phyloP scores from a whole-genome alignment of 2,329 filamentous ascomycete genomes.

The Alternaria sp. region DNA sequence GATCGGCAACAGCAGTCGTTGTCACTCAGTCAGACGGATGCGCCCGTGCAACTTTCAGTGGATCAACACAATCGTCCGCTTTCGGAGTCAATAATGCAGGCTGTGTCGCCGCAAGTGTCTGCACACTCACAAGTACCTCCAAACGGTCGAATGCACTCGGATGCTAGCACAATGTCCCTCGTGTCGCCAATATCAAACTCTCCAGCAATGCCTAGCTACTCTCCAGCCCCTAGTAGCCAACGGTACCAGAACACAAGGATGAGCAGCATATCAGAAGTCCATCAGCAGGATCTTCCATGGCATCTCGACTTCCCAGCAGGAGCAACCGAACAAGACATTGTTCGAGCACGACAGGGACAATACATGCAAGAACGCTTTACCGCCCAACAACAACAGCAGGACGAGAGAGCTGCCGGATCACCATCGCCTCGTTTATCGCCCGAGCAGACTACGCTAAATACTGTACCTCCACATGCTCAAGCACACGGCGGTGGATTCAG shows the following conservation, averaged over 20 bases:
- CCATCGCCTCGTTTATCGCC: slow-evolving; percentile 39
- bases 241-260: slow-evolving; percentile 38
- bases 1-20: slow-evolving; percentile 22
- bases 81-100: slow-evolving; percentile 40
- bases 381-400: slow-evolving; percentile 41
- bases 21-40: slow-evolving; percentile 15
- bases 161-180: slow-evolving; percentile 36
- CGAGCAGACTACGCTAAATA: slow-evolving; percentile 26
- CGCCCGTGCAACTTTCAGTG: slow-evolving; percentile 7
- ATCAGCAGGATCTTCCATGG: slow-evolving; percentile 39
- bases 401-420: slow-evolving; percentile 37
- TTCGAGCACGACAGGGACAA: slow-evolving; percentile 45
- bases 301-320: slow-evolving; percentile 44
- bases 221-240: slow-evolving; percentile 21
- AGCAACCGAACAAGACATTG: slow-evolving; percentile 46
- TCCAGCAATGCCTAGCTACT: slow-evolving; percentile 20
- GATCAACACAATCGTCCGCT: slow-evolving; percentile 27
- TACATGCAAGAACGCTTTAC: slow-evolving; percentile 44
- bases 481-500: slow-evolving; percentile 38
- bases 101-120: slow-evolving; percentile 43
- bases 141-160: slow-evolving; percentile 34
- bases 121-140: slow-evolving; percentile 34
- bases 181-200: slow-evolving; percentile 41
- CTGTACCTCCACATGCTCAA: slow-evolving; percentile 16
- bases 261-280: slow-evolving; percentile 45